Percentiles rank a stretch among this genome's conserved stretches.
Evolutionary conservation across 192 early-diverging fungal species (phyloP).

Genomic region (Coemansia sp.): DNA sequence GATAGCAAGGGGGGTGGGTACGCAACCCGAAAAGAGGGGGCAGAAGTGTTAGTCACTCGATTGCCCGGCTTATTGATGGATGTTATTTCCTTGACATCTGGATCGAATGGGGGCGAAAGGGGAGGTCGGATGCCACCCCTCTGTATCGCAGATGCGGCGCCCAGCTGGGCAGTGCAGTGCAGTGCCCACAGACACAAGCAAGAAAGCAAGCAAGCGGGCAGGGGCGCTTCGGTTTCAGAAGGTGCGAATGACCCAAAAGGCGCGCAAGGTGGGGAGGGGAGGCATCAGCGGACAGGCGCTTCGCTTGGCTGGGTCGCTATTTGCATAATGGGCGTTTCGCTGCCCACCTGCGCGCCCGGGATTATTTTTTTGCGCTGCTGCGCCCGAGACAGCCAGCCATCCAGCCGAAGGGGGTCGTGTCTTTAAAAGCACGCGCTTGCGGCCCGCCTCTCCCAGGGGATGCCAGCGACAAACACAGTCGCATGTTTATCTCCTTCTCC

Average conservation of each 20-base stretch:
- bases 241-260: background rate
- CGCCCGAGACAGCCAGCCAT: constrained; percentile 7
- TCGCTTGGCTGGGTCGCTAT: background rate
- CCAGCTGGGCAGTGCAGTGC: constrained; percentile 2
- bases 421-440: constrained; percentile 7
- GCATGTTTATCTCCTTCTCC: constrained; percentile 7
- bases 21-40: background rate
- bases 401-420: background rate
- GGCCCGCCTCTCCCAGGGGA: background rate
- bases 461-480: background rate
- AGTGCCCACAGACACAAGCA: background rate
- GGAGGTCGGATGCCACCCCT: background rate
- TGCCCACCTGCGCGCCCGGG: background rate
- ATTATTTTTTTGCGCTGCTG: constrained; percentile 3
- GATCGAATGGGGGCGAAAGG: constrained; percentile 1
- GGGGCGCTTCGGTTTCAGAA: background rate
- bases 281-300: background rate
- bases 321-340: constrained; percentile 5
- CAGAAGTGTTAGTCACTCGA: constrained; percentile 1
- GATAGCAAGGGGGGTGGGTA: background rate
- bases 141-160: background rate
- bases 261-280: background rate
- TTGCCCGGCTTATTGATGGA: background rate
- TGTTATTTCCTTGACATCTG: background rate
- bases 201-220: background rate